These are phyloP conservation scores for Salix arbutifolia DNA, from an alignment of 345 rosid genomes.

Conservation along the genomic window DNA sequence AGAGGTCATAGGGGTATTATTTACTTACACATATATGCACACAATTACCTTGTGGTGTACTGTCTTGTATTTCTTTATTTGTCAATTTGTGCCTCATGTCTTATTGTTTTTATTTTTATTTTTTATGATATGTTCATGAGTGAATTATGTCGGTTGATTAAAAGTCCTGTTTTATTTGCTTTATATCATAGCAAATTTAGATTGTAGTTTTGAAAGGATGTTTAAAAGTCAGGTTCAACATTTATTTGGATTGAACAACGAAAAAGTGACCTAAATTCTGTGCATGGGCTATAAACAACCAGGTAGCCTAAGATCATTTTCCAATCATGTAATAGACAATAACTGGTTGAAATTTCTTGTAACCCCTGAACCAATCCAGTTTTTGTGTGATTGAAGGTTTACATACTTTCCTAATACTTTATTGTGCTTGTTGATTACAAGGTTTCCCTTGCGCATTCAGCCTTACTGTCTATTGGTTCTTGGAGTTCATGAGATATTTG, in stretches of 20 bases:
- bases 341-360: not conserved
- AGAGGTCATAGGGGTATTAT: not conserved
- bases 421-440: not conserved
- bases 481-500: not conserved
- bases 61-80: not conserved
- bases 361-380: not conserved
- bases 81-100: not conserved
- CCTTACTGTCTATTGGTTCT: not conserved
- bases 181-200: not conserved
- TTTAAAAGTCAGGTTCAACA: not conserved
- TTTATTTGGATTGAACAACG: not conserved
- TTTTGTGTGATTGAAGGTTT: not conserved
- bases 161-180: not conserved
- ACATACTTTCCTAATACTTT: not conserved
- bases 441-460: too few species aligned
- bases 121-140: not conserved
- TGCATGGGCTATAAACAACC: not conserved
- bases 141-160: not conserved
- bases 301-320: not conserved
- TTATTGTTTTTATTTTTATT: not conserved
- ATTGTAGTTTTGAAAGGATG: not conserved
- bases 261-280: not conserved
- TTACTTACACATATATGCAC: not conserved
- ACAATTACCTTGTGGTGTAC: not conserved
- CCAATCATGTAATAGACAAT: not conserved